Evolutionary conservation across 179 eudicot genomes (phyloP), one percentile per base, ranked within the genome.

Genomic region (Monotropa hypopitys): DNA sequence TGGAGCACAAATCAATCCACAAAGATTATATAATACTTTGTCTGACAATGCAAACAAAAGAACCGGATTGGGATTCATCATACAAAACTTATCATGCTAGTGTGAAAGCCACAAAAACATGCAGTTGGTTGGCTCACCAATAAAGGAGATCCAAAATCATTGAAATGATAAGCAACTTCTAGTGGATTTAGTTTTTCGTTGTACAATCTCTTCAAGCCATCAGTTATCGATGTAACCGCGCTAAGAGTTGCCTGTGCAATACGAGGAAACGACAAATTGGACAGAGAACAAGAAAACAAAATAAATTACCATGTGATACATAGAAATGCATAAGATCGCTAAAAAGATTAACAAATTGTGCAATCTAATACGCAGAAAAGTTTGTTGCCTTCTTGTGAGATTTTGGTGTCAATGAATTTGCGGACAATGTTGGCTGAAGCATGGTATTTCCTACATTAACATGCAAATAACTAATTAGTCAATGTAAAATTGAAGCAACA

Each of bases 161-260:
- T 84, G 66, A 86, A 93, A 47, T 81, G 90, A 74, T 93, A 92
- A 51, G 89, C 76, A 50, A 82, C 78, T 80, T 93, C 98, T 69
- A 93, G 73, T 49, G 98, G 97, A 90, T 90, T 92, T 35, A 93
- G 84, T 81, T 93, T 93, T 77, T 93, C 89, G 72, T 72, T 82
- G 66, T 93, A 93, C 80, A 93, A 62, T 73, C 75, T 88, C 88
- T 93, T 93, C 82, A 92, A 85, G 11, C 98, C 98, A 84, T 93
- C 95, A 82, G 78, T 77, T 28, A 93, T 85, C 32, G 93, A 93
- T 79, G 91, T 88, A 53, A 92, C 89, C 78, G 70, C 50, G 83
- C 77, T 54, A 11, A 61, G 67, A 83, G 79, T 69, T 81, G 49
- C 45, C 70, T 65, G 45, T 46, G 50, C 50, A 46, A 65, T 15